Evolutionary conservation across 2,329 filamentous ascomycete genomes (phyloP), one percentile per base, ranked within the genome.

Genomic region (Trichoderma arundinaceum): DNA sequence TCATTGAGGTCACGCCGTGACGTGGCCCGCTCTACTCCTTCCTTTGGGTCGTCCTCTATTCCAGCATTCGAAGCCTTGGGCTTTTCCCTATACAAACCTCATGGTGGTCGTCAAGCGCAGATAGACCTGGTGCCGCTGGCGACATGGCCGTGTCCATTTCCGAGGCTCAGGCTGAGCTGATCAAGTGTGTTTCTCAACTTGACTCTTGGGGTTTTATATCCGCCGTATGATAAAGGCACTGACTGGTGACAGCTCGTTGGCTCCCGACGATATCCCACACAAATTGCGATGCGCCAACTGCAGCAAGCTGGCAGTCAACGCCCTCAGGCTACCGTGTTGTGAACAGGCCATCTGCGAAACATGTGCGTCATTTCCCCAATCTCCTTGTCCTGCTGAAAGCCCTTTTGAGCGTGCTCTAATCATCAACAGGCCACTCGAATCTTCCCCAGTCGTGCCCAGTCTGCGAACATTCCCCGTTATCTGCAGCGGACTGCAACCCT

Each of bases 261-360:
- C 87, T 19, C 87, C 90, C 70, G 92, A 94, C 72, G 92, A 95
- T 68, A 93, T 97, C 66, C 95, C 95, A n/a, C 92, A 94, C 74
- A 97, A 97, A 83, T 86, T 99, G 69, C 91, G 94, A 79, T 99
- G 95, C 82, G 92, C 92, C 60, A 92, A 92, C 72, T 99, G 95
- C 80, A 95, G 91, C 80, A 93, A 92, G 77, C 84, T 98, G 66
- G 94, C 93, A 35, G 83, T 96, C 69, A 96, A 97, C 76, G 92
- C 94, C 8, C 96, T 92, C 77, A 91, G 94, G 69, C 83, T 97
- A 33, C 92, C 94, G 1, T 99, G 95, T 79, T 99, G 95, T 78
- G 95, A 97, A 74, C 94, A 96, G 75, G 90, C 91, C 46, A 96
- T 98, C 66, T 98, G 95, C 82, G 91, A 94, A 74, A 85, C 83